Conservation (phyloP, 768 basidiomycete species). For the Phallus indusiatus region DNA sequence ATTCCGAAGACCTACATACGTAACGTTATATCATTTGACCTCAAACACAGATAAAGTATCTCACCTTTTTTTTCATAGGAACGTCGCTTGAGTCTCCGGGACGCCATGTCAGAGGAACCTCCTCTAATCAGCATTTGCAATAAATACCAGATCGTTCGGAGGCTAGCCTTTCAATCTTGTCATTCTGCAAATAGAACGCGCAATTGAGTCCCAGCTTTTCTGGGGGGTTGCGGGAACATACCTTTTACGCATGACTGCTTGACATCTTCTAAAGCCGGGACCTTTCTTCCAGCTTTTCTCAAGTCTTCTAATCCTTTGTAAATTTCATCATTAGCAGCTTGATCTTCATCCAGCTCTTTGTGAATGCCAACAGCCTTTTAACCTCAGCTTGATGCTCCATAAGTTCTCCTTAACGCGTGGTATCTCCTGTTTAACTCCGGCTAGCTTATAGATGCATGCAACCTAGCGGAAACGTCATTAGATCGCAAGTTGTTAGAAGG, state of each 20-base stretch:
- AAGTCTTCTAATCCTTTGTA: slow-evolving; percentile 52
- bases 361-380: slow-evolving; percentile 54
- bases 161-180: slow-evolving; percentile 82
- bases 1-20: slow-evolving; percentile 65
- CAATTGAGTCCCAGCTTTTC: slow-evolving; percentile 5
- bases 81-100: slow-evolving; percentile 76
- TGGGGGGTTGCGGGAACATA: slow-evolving; percentile 29
- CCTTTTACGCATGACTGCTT: slow-evolving; percentile 64
- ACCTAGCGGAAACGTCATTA: slow-evolving; percentile 35
- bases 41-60: slow-evolving; percentile 10
- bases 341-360: slow-evolving; percentile 49
- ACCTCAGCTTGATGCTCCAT: slow-evolving; percentile 59
- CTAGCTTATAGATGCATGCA: slow-evolving; percentile 65
- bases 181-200: slow-evolving; percentile 41
- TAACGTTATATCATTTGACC: slow-evolving; percentile 8
- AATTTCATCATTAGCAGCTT: slow-evolving; percentile 44
- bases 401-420: slow-evolving; percentile 70
- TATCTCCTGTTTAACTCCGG: slow-evolving; percentile 74
- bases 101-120: slow-evolving; percentile 71
- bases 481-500: too few species aligned
- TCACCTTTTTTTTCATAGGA: slow-evolving; percentile 91
- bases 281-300: slow-evolving; percentile 63
- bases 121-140: slow-evolving; percentile 88
- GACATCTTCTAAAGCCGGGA: slow-evolving; percentile 61
- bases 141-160: slow-evolving; percentile 82